These are phyloP conservation scores for Exophiala oligosperma DNA, from an alignment of 2,329 filamentous ascomycete genomes.

Conservation along the genomic window DNA sequence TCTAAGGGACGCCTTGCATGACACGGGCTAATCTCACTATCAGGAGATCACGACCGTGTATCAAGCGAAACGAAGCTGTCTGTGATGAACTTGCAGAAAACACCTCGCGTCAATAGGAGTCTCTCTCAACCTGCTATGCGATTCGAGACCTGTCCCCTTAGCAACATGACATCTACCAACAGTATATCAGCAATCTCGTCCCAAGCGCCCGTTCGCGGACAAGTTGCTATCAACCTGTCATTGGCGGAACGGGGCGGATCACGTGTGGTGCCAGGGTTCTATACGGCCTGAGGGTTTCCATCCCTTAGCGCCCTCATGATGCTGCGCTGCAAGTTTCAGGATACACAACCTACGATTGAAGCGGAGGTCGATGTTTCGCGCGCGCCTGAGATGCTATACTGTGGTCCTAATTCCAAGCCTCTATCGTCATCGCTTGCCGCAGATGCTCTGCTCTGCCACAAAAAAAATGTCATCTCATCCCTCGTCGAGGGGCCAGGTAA, in stretches of 20 bases:
- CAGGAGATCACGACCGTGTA: too few species aligned
- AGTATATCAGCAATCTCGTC: not conserved
- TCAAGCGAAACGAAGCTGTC: too few species aligned
- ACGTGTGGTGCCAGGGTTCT: not conserved
- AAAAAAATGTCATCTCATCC: constrained; percentile 9
- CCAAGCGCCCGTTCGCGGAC: not conserved
- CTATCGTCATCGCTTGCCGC: constrained; percentile 20
- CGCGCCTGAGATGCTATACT: not conserved
- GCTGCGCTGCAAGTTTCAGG: constrained; percentile 22
- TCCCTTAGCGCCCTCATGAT: constrained; percentile 6
- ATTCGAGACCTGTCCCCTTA: too few species aligned
- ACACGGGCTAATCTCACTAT: too few species aligned
- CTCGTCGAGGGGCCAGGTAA: constrained; percentile 19
- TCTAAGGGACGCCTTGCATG: too few species aligned
- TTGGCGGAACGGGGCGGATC: not conserved
- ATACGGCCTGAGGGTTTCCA: not conserved
- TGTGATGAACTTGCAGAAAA: too few species aligned
- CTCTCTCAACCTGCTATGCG: too few species aligned
- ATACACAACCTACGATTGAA: constrained; percentile 15
- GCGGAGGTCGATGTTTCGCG: not conserved
- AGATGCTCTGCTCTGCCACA: constrained; percentile 13
- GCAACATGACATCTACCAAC: not conserved
- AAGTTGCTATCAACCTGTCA: not conserved
- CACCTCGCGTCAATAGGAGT: too few species aligned
- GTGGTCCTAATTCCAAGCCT: constrained; percentile 9